A percentile compares a stretch with the other conserved stretches of the same genome.
Evolutionary conservation across 2,329 filamentous ascomycete species (phyloP).

Genomic region (Hortaea werneckii): DNA sequence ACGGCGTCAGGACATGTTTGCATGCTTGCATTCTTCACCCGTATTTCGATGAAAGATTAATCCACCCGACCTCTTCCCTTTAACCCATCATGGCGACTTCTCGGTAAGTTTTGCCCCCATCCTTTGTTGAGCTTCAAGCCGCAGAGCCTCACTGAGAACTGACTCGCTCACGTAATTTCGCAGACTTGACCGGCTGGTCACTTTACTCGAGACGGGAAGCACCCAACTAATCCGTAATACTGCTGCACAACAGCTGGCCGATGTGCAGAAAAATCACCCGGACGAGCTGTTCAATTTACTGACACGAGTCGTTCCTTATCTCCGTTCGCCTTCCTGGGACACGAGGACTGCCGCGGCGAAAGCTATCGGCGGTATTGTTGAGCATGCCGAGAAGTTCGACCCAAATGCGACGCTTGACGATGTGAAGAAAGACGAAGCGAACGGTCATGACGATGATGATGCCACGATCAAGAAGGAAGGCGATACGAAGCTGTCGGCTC

Average conservation of each 20-base stretch:
- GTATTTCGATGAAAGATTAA: too few species aligned
- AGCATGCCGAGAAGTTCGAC: conserved; percentile 78
- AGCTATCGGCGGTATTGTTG: conserved; percentile 86
- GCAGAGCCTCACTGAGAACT: not conserved
- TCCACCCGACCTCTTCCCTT: not conserved
- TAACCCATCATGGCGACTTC: not conserved
- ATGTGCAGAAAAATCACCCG: conserved; percentile 95
- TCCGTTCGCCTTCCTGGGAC: conserved; percentile 94
- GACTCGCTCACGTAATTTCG: not conserved
- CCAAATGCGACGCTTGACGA: conserved; percentile 45
- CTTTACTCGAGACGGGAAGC: conserved; percentile 92
- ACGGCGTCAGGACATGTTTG: too few species aligned
- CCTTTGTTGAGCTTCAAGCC: not conserved
- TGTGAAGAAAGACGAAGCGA: conserved; percentile 25
- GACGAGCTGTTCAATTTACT: conserved; percentile 95
- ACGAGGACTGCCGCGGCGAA: conserved; percentile 87
- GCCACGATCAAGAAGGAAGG: conserved; percentile 46
- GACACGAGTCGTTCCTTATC: conserved; percentile 86
- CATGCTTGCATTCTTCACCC: too few species aligned
- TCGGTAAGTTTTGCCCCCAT: not conserved
- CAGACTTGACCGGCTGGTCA: conserved; percentile 31
- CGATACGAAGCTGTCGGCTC: conserved; percentile 7
- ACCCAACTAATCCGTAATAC: conserved; percentile 94
- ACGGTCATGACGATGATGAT: conserved; percentile 29
- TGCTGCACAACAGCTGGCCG: conserved; percentile 89